Base-by-base conservation (phyloP, 176 grass and related monocot genomes). In the Cocos nucifera region DNA sequence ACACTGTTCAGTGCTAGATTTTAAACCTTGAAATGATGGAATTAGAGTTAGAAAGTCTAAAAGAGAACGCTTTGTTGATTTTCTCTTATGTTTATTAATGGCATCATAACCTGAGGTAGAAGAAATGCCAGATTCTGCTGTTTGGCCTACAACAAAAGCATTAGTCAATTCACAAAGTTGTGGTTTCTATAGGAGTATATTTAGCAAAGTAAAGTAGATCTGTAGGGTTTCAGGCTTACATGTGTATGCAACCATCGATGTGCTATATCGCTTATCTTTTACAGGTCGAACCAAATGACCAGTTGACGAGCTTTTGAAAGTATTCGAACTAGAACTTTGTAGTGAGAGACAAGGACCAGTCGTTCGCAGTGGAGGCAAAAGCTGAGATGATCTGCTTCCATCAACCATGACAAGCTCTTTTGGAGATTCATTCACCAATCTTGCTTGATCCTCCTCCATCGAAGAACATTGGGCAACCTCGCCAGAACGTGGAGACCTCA, bases 1-100 rank as follows among this genome's bases (percentile, higher is more conserved):
- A 19, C 17, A 35, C 61, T 67, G 78, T 61, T 65, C 44, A 61
- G 66, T 64, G 62, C 56, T 66, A 51, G 64, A 44, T 79, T 79
- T 75, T 56, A 83, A 49, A 57, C 69, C 78, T 79, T 69, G 75
- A 55, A 88, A 75, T 63, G 84, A 90, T 71, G 83, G 78, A 78
- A 90, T 69, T 77, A 60, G 69, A 4, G 15, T 7, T 5, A 97
- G 59, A 30, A 97, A 77, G 70, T 97, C 84, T 69, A 73, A 82
- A 69, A 97, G 57, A 71, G 69, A 62, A 19, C 76, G 78, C 51
- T 97, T 97, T 28, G 59, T 88, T 69, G 80, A 39, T 75, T 73
- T 54, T 19, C 64, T 75, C 53, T 65, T 59, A 59, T 65, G 65
- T 25, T 49, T 69, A 27, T 25, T 3, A 26, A 30, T 19, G 73